phyloP scores from a whole-genome alignment of 1,139 yeast genomes.

The Geotrichum bryndzae region DNA sequence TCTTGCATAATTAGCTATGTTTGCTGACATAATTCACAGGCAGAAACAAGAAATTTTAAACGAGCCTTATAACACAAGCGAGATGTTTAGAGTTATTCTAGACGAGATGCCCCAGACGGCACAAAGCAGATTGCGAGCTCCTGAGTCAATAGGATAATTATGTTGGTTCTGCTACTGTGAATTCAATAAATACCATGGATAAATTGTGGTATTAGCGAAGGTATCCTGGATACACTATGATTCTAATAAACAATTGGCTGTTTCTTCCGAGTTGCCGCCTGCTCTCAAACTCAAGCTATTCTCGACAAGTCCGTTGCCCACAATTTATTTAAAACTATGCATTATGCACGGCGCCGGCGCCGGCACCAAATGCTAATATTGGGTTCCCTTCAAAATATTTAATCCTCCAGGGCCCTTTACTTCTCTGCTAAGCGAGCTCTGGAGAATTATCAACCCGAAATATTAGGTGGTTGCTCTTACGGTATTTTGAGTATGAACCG shows the following conservation, averaged over 20 bases:
- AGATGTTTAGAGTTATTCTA: not conserved
- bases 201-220: not conserved
- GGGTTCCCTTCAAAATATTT: not conserved
- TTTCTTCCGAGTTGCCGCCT: not conserved
- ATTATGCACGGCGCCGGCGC: not conserved
- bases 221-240: not conserved
- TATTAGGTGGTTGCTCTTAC: not conserved
- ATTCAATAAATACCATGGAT: not conserved
- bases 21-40: not conserved
- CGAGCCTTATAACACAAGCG: not conserved
- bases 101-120: not conserved
- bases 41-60: not conserved
- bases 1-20: not conserved
- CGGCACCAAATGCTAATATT: not conserved
- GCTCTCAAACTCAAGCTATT: not conserved
- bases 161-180: not conserved
- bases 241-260: too few relatives aligned
- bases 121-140: not conserved
- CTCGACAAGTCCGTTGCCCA: not conserved
- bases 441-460: not conserved
- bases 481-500: not conserved
- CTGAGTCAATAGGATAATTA: not conserved
- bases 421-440: not conserved
- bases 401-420: not conserved
- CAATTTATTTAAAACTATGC: not conserved